phyloP scores from a whole-genome alignment of 2,329 filamentous ascomycete species.

The Diplocarpon rosae region DNA sequence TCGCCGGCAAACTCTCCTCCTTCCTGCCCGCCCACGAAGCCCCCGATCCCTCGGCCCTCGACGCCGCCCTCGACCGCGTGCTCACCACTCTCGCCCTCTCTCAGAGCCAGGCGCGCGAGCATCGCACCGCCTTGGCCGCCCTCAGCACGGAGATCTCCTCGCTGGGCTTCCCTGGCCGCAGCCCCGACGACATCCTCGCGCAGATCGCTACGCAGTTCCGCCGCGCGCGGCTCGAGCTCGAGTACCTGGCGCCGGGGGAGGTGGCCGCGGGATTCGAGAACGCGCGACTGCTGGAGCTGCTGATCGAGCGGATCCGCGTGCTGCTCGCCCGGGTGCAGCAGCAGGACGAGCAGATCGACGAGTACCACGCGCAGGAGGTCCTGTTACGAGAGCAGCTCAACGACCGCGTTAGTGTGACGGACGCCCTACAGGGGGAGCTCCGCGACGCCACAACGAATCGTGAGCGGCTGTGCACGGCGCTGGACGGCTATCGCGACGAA shows the following conservation, averaged over 20 bases:
- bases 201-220: slow-evolving; percentile 41
- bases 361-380: slow-evolving; percentile 46
- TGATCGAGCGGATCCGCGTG: slow-evolving; percentile 39
- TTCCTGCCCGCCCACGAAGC: slow-evolving; percentile 20
- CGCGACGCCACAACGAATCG: slow-evolving; percentile 9
- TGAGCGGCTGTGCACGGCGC: no score
- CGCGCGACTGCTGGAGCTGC: slow-evolving; percentile 43
- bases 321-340: slow-evolving; percentile 37
- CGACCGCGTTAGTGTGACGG: slow-evolving; percentile 40
- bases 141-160: slow-evolving; percentile 35
- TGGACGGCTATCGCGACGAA: slow-evolving; percentile 43
- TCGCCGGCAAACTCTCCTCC: slow-evolving; percentile 21
- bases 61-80: slow-evolving; percentile 24
- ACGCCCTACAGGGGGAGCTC: slow-evolving; percentile 35
- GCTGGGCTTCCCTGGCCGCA: slow-evolving; percentile 44
- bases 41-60: slow-evolving; percentile 19
- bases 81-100: slow-evolving; percentile 25
- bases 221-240: slow-evolving; percentile 46
- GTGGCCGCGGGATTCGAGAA: slow-evolving; percentile 36
- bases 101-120: slow-evolving; percentile 22
- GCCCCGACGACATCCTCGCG: slow-evolving; percentile 30
- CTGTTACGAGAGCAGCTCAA: slow-evolving; percentile 46
- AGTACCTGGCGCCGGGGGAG: slow-evolving; percentile 51
- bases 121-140: slow-evolving; percentile 37
- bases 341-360: slow-evolving; percentile 44